Evolutionary conservation across 129 eudicot genomes (phyloP).

Genomic region (Calendula officinalis): DNA sequence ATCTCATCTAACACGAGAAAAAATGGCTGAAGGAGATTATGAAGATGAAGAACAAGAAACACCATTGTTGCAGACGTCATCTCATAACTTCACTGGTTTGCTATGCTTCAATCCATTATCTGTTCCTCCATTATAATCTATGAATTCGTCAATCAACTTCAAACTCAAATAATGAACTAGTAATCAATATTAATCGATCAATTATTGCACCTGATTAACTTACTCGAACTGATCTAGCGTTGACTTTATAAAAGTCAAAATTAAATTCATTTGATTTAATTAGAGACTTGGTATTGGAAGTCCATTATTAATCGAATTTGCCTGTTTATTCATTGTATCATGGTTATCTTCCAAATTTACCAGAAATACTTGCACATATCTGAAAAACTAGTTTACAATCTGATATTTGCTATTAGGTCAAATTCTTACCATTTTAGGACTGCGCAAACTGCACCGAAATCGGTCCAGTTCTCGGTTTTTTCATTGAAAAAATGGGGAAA

Average conservation of each 20-base stretch:
- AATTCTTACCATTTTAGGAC: no score
- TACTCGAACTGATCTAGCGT: neutral
- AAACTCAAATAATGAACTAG: neutral
- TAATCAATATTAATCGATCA: neutral
- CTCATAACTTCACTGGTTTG: conserved; percentile 22
- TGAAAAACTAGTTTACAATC: no score
- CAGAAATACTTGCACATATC: no score
- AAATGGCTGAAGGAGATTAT: conserved; percentile 17
- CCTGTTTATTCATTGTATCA: no score
- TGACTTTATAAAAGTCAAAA: neutral
- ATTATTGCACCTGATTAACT: neutral
- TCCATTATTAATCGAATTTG: no score
- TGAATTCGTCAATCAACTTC: neutral
- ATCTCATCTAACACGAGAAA: neutral
- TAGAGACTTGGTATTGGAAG: neutral
- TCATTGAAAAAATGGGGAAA: no score
- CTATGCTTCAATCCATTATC: conserved; percentile 11
- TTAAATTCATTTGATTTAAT: neutral
- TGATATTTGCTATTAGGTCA: no score
- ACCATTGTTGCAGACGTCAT: conserved; percentile 28
- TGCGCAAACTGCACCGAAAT: no score
- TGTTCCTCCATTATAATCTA: neutral
- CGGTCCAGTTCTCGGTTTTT: no score
- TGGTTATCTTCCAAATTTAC: no score
- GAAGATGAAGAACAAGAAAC: conserved; percentile 4